Conservation (phyloP, 768 basidiomycete genomes). For the Stropharia rugosoannulata region DNA sequence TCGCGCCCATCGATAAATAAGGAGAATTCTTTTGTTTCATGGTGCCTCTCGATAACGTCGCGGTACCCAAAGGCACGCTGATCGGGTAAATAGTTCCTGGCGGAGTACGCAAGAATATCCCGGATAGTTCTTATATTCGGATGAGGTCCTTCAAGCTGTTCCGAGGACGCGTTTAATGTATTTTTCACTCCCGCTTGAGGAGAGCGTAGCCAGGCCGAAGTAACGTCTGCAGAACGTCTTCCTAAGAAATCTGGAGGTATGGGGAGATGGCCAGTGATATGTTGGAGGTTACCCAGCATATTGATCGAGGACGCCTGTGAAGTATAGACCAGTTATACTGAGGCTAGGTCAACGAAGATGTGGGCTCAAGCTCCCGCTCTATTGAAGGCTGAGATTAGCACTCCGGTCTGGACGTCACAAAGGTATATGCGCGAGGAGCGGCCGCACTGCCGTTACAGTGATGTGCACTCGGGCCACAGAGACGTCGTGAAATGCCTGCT, state of each 20-base stretch:
- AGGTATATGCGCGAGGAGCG: too few relatives aligned
- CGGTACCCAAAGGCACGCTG: slow-evolving; percentile 67
- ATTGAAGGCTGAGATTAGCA: too few relatives aligned
- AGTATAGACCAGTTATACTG: too few relatives aligned
- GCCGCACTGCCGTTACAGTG: too few relatives aligned
- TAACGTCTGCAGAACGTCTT: slow-evolving; percentile 57
- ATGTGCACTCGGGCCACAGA: too few relatives aligned
- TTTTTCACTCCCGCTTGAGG: too few relatives aligned
- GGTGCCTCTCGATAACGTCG: slow-evolving; percentile 55
- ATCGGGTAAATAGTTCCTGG: slow-evolving; percentile 60
- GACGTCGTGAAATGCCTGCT: too few relatives aligned
- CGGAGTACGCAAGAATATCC: slow-evolving; percentile 68
- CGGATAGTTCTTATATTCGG: slow-evolving; percentile 69
- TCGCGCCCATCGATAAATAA: slow-evolving; percentile 76
- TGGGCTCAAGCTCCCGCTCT: too few relatives aligned
- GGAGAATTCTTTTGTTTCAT: slow-evolving; percentile 79
- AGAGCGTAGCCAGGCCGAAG: slow-evolving; percentile 28
- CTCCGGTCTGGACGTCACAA: too few relatives aligned
- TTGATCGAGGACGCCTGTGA: background rate
- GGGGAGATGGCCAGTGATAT: slow-evolving; percentile 11
- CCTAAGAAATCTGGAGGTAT: slow-evolving; percentile 15
- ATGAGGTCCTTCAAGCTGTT: too few relatives aligned
- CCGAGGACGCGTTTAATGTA: too few relatives aligned
- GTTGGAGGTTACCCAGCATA: slow-evolving; percentile 9
- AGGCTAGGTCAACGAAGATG: background rate